Evolutionary conservation across 1,284 basidiomycete species (phyloP), one percentile per base, ranked within the genome.

Genomic region (Inonotus obliquus): DNA sequence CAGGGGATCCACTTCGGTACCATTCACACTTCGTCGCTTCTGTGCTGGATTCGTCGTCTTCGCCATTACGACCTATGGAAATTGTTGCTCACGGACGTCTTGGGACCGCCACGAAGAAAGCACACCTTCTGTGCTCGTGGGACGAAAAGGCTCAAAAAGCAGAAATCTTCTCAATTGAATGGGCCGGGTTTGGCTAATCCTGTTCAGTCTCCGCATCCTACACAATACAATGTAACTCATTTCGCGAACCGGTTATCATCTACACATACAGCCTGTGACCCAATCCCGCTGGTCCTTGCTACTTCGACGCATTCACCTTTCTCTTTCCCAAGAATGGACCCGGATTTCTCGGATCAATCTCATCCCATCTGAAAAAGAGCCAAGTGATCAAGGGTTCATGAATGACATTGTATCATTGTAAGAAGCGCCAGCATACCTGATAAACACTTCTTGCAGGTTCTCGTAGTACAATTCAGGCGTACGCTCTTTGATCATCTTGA

Each of bases 81-180:
- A 83, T 99, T 47, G 90, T 99, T 19, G 95, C 96, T 0, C 95
- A 94, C 71, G 97, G 97, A 4, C 82, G 97, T 35, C 76, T 99
- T 45, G 97, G 96, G 0, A 99, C 97, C 0, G 96, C 93, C 0
- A 98, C 97, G 2, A 99, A 98, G 73, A 99, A 99, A 76, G 87
- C 94, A 0, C 96, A 98, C 72, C 74, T 99, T 32, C 72, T 99
- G 5, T 97, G 94, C 69, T 85, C 87, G 45, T 96, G 91, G 89
- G 85, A 96, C 69, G 85, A 91, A 55, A 80, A 81, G 48, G 83
- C 78, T 68, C 79, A 83, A 47, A 73, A 80, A 66, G 89, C 88
- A 1, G 84, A 86, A 6, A 94, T 89, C 76, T 84, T 91, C 63
- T 91, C 89, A 62, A 82, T 96, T 64, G 93, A 96, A 73, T 96